Percentiles rank a stretch among this genome's conserved stretches.
These are phyloP conservation scores for Phytopythium kandeliae DNA, from an alignment of 352 stramenopile species.

Conservation along the genomic window DNA sequence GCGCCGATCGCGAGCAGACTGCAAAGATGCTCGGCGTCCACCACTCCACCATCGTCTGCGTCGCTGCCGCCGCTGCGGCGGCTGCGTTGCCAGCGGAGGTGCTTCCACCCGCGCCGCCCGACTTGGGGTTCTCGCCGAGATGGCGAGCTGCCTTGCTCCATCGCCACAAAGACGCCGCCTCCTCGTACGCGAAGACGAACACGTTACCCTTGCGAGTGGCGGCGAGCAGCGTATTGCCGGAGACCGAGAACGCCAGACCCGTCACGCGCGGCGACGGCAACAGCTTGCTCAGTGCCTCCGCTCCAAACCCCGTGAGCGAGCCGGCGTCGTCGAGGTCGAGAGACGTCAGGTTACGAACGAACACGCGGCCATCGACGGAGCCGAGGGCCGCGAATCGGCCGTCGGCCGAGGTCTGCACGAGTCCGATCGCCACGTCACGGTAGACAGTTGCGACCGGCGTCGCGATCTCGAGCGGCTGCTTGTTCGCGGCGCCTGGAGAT, in stretches of 20 bases:
- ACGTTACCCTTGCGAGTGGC: conserved; percentile 64
- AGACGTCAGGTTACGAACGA: conserved; percentile 22
- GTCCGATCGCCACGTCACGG: conserved; percentile 26
- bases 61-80: conserved; percentile 14
- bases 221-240: conserved; percentile 21
- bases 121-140: conserved; percentile 43
- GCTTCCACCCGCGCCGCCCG: conserved; percentile 8
- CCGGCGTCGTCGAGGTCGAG: conserved; percentile 1
- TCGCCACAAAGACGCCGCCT: conserved; percentile 15
- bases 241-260: conserved; percentile 36
- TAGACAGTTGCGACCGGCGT: conserved; percentile 12
- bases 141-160: conserved; percentile 15
- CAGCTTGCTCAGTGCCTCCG: conserved; percentile 23
- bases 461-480: no score
- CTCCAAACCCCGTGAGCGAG: conserved; percentile 13
- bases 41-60: conserved; percentile 47
- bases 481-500: neutral
- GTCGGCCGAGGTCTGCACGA: conserved; percentile 34
- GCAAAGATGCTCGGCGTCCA: conserved; percentile 41
- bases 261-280: conserved; percentile 49
- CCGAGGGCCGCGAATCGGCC: conserved; percentile 26
- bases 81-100: no score
- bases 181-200: conserved; percentile 30
- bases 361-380: conserved; percentile 46
- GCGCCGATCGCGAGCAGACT: conserved; percentile 26